These are phyloP conservation scores for Penicillium turbatum DNA, from an alignment of 495 filamentous ascomycete species.

Conservation along the genomic window DNA sequence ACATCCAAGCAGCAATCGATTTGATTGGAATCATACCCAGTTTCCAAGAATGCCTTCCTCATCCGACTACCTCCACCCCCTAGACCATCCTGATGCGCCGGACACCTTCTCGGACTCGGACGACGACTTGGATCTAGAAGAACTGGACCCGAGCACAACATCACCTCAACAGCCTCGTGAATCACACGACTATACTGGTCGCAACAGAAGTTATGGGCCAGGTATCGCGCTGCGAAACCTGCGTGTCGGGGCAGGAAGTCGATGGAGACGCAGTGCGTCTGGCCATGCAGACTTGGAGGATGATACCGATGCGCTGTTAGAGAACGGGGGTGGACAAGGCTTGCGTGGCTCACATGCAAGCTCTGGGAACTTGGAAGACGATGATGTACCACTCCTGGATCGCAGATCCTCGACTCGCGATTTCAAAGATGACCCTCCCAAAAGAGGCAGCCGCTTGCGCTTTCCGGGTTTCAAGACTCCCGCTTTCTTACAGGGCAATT, in stretches of 20 bases:
- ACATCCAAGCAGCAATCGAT: conserved; percentile 7
- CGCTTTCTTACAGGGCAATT: conserved; percentile 16
- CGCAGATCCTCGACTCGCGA: conserved; percentile 31
- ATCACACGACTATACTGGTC: conserved; percentile 38
- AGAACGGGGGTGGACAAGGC: conserved; percentile 43
- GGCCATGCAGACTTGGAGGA: conserved; percentile 45
- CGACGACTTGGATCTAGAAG: conserved; percentile 61
- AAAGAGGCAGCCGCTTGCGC: conserved; percentile 24
- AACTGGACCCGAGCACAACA: conserved; percentile 59
- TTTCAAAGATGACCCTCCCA: conserved; percentile 24
- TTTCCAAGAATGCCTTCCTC: conserved; percentile 35
- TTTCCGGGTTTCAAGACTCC: conserved; percentile 31
- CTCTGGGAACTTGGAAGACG: conserved; percentile 50
- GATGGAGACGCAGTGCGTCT: conserved; percentile 50
- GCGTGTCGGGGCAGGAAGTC: conserved; percentile 61
- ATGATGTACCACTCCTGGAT: conserved; percentile 63
- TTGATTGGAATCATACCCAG: conserved; percentile 1
- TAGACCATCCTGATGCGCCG: conserved; percentile 28
- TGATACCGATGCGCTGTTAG: conserved; percentile 53
- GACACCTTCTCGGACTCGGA: conserved; percentile 45
- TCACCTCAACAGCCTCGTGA: conserved; percentile 35
- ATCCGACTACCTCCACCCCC: conserved; percentile 37
- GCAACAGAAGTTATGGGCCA: conserved; percentile 46
- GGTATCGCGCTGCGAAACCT: conserved; percentile 68
- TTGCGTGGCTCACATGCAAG: conserved; percentile 43